A percentile compares a stretch with the other conserved stretches of the same genome.
Evolutionary conservation across 495 filamentous ascomycete species (phyloP).

Genomic region (Penicillium flavigenum): DNA sequence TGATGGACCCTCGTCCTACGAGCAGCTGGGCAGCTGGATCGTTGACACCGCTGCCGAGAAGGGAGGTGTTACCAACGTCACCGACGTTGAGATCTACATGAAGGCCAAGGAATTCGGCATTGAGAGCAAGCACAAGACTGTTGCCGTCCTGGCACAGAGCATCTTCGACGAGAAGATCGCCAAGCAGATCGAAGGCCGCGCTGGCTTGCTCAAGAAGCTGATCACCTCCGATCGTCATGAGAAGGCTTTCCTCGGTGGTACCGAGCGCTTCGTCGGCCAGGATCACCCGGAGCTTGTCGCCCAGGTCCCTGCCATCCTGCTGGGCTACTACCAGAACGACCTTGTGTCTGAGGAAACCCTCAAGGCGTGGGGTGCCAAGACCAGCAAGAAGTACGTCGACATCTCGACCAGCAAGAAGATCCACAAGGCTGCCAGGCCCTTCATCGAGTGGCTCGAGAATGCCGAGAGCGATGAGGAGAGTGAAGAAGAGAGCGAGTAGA

Average conservation of each 20-base stretch:
- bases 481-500: constrained; percentile 43
- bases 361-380: constrained; percentile 88
- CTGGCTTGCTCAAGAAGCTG: constrained; percentile 86
- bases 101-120: constrained; percentile 95
- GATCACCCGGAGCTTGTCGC: constrained; percentile 75
- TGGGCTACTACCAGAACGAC: constrained; percentile 84
- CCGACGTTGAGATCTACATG: constrained; percentile 86
- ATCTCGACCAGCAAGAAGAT: constrained; percentile 88
- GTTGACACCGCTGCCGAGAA: constrained; percentile 67
- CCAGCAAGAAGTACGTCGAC: constrained; percentile 97
- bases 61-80: constrained; percentile 70
- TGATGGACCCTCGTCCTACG: constrained; percentile 80
- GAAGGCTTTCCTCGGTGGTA: constrained; percentile 96
- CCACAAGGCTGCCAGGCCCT: constrained; percentile 88
- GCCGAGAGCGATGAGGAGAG: constrained; percentile 81
- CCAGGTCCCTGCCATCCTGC: constrained; percentile 79
- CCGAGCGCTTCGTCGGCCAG: constrained; percentile 86
- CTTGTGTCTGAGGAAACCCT: constrained; percentile 82
- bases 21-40: constrained; percentile 93
- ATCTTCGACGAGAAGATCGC: constrained; percentile 89
- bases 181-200: constrained; percentile 80
- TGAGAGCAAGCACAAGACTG: constrained; percentile 89
- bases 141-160: constrained; percentile 88
- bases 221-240: constrained; percentile 87
- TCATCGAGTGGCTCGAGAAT: constrained; percentile 89